A percentile compares a stretch with the other conserved stretches of the same genome.
Evolutionary conservation across 768 basidiomycete species (phyloP).

Genomic region (Ramaria rubella): DNA sequence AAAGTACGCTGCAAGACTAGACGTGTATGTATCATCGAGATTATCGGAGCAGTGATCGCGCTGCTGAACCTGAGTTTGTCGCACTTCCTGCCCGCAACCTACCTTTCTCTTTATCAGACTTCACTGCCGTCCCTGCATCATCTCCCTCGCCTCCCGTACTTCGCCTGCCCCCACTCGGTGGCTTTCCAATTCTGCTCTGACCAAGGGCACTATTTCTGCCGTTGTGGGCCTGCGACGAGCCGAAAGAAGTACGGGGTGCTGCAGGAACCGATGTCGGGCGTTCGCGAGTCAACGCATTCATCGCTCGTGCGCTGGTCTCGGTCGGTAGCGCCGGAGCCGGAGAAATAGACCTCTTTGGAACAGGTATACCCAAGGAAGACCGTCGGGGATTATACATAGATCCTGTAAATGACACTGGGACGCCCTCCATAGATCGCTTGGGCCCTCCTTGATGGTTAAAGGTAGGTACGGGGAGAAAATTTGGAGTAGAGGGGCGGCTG

Average conservation of each 20-base stretch:
- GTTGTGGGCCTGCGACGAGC: neutral
- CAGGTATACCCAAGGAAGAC: neutral
- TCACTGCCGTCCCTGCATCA: neutral
- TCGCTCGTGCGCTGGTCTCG: neutral
- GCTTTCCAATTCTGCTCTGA: constrained; percentile 5
- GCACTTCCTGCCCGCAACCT: neutral
- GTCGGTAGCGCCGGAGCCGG: neutral
- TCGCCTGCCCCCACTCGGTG: neutral
- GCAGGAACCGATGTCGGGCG: constrained; percentile 7
- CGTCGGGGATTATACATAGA: constrained; percentile 6
- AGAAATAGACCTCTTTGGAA: neutral
- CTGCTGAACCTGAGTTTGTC: too few species aligned
- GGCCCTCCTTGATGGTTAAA: constrained; percentile 23
- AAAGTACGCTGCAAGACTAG: too few species aligned
- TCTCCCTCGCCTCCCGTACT: neutral
- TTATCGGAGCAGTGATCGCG: too few species aligned
- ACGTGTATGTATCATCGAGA: too few species aligned
- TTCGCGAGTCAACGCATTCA: neutral
- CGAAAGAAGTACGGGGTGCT: neutral
- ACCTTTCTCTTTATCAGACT: neutral
- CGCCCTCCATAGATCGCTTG: neutral
- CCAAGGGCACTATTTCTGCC: neutral
- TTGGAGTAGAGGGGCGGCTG: constrained; percentile 70
- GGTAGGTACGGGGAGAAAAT: constrained; percentile 66
- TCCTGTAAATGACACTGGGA: neutral